Conservation (phyloP, 768 basidiomycete genomes). For the Mycena venus region DNA sequence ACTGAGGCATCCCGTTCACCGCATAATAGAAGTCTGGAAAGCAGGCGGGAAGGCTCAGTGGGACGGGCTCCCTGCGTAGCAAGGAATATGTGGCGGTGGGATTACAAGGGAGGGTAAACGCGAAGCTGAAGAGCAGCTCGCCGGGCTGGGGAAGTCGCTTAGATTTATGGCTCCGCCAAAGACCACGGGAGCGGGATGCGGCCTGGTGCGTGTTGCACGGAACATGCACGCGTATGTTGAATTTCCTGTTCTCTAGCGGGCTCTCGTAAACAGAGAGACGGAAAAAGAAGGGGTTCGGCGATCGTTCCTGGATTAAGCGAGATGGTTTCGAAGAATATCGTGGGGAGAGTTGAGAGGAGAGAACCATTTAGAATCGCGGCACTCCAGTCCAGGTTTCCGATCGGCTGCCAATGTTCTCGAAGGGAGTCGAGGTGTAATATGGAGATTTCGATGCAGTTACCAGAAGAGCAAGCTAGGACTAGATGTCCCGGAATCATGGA, state of each 20-base stretch:
- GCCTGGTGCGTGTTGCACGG: no score
- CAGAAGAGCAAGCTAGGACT: neutral
- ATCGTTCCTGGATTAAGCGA: neutral
- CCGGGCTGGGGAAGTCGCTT: neutral
- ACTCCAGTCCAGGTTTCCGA: neutral
- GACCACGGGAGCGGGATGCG: no score
- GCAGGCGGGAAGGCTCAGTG: neutral
- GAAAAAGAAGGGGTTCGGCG: neutral
- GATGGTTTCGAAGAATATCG: neutral
- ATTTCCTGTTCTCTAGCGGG: neutral
- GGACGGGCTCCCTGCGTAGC: no score
- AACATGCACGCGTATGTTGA: neutral
- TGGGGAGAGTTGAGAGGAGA: neutral
- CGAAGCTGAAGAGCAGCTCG: neutral
- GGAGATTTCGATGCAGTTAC: neutral
- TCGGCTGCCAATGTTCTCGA: neutral
- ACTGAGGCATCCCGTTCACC: neutral
- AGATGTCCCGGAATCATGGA: neutral
- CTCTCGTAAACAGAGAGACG: neutral
- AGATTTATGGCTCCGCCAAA: no score
- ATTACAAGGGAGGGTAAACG: neutral
- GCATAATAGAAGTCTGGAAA: slow-evolving; percentile 2
- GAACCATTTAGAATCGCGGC: neutral
- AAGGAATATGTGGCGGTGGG: neutral
- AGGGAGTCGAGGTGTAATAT: neutral